Conservation (phyloP, 306 rosid species). For the Mucuna pruriens region DNA sequence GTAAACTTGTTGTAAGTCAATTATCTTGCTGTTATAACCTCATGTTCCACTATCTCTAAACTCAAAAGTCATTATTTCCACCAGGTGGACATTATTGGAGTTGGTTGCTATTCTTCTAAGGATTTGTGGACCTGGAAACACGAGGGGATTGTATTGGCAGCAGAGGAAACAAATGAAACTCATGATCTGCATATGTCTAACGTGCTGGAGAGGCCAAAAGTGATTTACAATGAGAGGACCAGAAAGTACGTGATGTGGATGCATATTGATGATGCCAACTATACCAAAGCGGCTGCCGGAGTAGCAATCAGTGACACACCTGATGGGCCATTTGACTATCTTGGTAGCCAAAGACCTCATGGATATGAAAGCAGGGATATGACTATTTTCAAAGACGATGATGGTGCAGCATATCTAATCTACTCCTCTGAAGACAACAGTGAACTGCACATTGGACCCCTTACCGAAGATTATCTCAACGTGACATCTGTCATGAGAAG, state of each 20-base stretch:
- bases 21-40: conserved; percentile 23
- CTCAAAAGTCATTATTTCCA: conserved; percentile 6
- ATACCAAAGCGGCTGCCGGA: conserved; percentile 91
- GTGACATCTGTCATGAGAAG: conserved; percentile 64
- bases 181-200: conserved; percentile 92
- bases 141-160: conserved; percentile 88
- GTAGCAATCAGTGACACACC: conserved; percentile 82
- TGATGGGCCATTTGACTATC: conserved; percentile 84
- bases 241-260: conserved; percentile 97
- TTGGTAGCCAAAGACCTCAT: conserved; percentile 89
- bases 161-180: conserved; percentile 81
- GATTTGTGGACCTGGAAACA: conserved; percentile 97
- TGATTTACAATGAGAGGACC: conserved; percentile 81
- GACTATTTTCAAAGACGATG: conserved; percentile 94
- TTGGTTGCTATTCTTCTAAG: conserved; percentile 95
- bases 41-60: conserved; percentile 18
- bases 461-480: conserved; percentile 79
- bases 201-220: conserved; percentile 97
- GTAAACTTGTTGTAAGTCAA: conserved; percentile 16
- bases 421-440: conserved; percentile 97
- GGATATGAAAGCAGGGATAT: conserved; percentile 95
- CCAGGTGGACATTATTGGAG: conserved; percentile 97
- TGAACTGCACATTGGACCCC: conserved; percentile 92
- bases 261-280: conserved; percentile 95
- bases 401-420: conserved; percentile 80